phyloP scores from a whole-genome alignment of 2,329 filamentous ascomycete genomes.

The Ophiostoma novo-ulmi region DNA sequence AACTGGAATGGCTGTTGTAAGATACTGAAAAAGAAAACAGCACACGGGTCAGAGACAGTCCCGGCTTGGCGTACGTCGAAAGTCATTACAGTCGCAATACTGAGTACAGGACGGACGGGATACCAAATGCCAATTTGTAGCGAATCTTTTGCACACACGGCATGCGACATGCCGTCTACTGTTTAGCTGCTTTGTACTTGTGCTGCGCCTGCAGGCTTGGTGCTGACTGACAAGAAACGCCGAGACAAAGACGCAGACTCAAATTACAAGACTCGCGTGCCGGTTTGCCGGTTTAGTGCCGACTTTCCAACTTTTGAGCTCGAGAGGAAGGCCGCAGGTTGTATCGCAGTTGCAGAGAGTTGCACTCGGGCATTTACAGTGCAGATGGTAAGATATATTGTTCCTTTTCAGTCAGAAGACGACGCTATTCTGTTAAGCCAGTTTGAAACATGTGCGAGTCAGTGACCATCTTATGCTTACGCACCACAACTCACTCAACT shows the following conservation, averaged over 20 bases:
- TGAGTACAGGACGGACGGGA: background rate
- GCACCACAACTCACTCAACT: background rate
- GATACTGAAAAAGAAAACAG: background rate
- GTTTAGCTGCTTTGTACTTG: background rate
- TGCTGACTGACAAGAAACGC: background rate
- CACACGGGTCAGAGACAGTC: background rate
- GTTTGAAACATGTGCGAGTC: background rate
- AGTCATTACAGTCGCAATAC: background rate
- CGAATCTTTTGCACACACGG: background rate
- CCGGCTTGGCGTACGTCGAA: background rate
- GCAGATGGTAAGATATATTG: background rate
- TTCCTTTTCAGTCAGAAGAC: background rate
- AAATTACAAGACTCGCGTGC: background rate
- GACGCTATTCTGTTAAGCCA: background rate
- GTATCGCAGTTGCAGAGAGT: background rate
- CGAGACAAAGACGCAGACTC: background rate
- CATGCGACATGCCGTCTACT: background rate
- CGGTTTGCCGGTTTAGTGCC: slow-evolving; percentile 1
- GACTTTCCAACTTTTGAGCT: background rate
- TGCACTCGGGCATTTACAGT: background rate
- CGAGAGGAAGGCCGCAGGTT: background rate
- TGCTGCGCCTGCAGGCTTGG: background rate
- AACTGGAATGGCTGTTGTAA: background rate
- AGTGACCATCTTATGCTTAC: background rate
- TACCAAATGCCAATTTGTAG: background rate